phyloP scores from a whole-genome alignment of 805 yeast genomes.

The Pachysolen tannophilus region DNA sequence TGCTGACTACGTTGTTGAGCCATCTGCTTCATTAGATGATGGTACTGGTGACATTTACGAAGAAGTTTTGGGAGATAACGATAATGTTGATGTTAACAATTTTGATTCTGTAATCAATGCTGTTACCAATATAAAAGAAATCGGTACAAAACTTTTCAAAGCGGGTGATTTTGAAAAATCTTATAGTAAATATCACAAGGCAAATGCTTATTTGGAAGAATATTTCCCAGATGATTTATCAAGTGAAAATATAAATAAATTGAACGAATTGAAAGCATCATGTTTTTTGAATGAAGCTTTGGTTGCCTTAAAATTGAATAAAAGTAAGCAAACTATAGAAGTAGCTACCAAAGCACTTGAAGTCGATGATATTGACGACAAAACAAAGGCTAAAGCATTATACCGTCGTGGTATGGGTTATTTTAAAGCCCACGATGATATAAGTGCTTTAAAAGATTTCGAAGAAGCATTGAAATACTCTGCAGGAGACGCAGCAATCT shows the following conservation, averaged over 20 bases:
- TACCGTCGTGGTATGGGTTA: constrained; percentile 82
- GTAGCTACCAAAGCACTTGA: constrained; percentile 64
- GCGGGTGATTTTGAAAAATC: constrained; percentile 51
- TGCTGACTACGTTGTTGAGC: constrained; percentile 41
- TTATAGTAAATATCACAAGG: constrained; percentile 63
- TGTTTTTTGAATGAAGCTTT: constrained; percentile 68
- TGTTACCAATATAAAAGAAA: constrained; percentile 55
- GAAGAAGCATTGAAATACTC: constrained; percentile 54
- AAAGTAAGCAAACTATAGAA: constrained; percentile 43
- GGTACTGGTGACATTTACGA: constrained; percentile 84
- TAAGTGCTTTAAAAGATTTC: constrained; percentile 58
- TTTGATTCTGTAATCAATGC: constrained; percentile 66
- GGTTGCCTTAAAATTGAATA: constrained; percentile 56
- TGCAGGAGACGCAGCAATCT: constrained; percentile 68
- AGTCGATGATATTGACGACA: constrained; percentile 48
- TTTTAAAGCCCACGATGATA: constrained; percentile 55
- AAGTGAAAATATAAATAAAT: constrained; percentile 40
- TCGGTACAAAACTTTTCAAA: constrained; percentile 74
- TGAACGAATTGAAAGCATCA: constrained; percentile 52
- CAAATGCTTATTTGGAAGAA: constrained; percentile 58
- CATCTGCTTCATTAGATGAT: constrained; percentile 46
- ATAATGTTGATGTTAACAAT: constrained; percentile 45
- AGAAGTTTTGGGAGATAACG: constrained; percentile 68
- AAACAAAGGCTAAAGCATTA: constrained; percentile 74
- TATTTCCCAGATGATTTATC: constrained; percentile 66